Evolutionary conservation across 306 rosid genomes (phyloP), one percentile per base, ranked within the genome.

Genomic region (Oxytropis ochrocephala): DNA sequence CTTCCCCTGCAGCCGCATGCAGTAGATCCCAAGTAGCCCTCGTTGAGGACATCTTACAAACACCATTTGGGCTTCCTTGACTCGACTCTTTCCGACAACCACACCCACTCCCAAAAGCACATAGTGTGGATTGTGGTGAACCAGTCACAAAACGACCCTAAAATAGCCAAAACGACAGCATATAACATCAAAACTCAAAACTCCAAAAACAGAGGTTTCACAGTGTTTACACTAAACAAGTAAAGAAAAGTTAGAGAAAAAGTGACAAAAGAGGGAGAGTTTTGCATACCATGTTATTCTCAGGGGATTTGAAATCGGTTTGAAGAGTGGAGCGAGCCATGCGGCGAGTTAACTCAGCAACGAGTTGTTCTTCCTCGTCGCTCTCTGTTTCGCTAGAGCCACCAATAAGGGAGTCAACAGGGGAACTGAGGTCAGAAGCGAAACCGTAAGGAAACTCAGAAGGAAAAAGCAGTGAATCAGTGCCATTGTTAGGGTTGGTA

Each of bases 1-100:
- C 87, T 73, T 90, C 90, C 41, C 86, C 97, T 12, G 91, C 96
- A n/a, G 98, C 94, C 6, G 97, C 94, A 67, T 78, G 83, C 38
- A 94, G 81, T 36, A 94, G 87, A 82, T 94, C 95, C 90, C 87
- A 85, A 0, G 97, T 88, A 1, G 85, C 58, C 66, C 77, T 83
- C 6, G 86, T 63, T 2, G 96, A 83, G 0, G 79, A 14, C 8
- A 36, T 12, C 19, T 65, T 72, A 4, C 81, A 84, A 18, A 67
- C 84, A 11, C 86, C 64, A 32, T 79, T 83, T 0, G 96, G 90
- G 52, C 96, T 90, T 0, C 88, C 94, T 0, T 82, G 82, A 70
- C 84, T 85, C 8, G 90, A 91, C 3, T 77, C 85, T 4, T 70
- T 82, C 4, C 80, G 55, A 52, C 86, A 80, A 0, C 88, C 80